Percentiles rank a stretch among this genome's conserved stretches.
These are phyloP conservation scores for Phytophthora quininea DNA, from an alignment of 352 stramenopile genomes.

Conservation along the genomic window DNA sequence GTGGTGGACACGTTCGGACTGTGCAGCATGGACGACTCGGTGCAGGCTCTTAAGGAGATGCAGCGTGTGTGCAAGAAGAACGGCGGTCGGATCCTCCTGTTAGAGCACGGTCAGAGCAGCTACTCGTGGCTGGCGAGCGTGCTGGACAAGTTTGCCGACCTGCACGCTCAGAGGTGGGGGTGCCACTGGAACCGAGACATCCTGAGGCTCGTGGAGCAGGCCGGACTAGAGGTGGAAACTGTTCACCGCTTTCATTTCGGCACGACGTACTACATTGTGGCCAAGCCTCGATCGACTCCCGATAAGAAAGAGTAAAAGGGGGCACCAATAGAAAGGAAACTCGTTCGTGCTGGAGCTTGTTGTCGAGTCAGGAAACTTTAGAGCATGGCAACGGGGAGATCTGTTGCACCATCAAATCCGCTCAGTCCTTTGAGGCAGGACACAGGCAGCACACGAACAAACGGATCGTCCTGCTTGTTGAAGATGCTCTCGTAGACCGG, in stretches of 20 bases:
- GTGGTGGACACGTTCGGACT: conserved; percentile 97
- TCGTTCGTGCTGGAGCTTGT: no score
- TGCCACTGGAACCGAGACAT: conserved; percentile 98
- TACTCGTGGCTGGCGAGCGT: conserved; percentile 91
- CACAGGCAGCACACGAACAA: no score
- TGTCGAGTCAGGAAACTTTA: conserved; percentile 5
- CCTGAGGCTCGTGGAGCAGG: conserved; percentile 79
- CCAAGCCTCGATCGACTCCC: conserved; percentile 37
- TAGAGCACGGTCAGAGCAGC: conserved; percentile 94
- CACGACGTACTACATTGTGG: conserved; percentile 93
- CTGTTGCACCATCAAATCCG: background rate
- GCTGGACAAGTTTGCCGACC: conserved; percentile 93
- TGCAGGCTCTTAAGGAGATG: conserved; percentile 92
- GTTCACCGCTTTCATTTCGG: conserved; percentile 94
- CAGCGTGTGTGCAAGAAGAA: conserved; percentile 90
- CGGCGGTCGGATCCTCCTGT: conserved; percentile 88
- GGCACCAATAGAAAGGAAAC: no score
- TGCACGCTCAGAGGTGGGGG: conserved; percentile 94
- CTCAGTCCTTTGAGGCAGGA: no score
- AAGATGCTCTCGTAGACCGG: no score
- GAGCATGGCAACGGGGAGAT: background rate
- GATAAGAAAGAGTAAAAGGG: no score
- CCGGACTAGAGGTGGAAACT: conserved; percentile 87
- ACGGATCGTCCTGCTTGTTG: no score
- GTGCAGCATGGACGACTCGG: conserved; percentile 95